phyloP scores from a whole-genome alignment of 345 rosid genomes.

The Dimocarpus longan region DNA sequence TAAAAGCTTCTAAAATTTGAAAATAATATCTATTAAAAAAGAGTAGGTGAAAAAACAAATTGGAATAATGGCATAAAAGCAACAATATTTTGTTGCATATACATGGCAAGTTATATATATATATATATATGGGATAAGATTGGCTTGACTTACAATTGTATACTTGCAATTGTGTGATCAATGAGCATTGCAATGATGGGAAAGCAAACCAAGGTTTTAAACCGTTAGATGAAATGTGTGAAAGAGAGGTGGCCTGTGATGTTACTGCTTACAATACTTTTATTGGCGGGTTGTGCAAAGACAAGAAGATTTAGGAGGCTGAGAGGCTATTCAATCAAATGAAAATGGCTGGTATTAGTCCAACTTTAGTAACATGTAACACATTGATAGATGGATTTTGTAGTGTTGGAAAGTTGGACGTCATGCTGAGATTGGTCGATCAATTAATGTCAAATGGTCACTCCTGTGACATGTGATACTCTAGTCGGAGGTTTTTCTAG shows the following conservation, averaged over 20 bases:
- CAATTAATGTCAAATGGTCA: conserved; percentile 56
- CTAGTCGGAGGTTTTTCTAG: conserved; percentile 57
- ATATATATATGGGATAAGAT: too few relatives aligned
- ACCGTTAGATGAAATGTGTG: conserved; percentile 81
- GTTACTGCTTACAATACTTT: conserved; percentile 65
- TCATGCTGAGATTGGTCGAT: conserved; percentile 50
- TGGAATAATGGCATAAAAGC: too few relatives aligned
- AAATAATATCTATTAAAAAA: too few relatives aligned
- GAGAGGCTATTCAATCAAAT: conserved; percentile 48
- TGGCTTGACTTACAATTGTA: conserved; percentile 20
- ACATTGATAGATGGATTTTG: conserved; percentile 67
- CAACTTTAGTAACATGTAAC: conserved; percentile 63
- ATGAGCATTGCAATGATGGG: conserved; percentile 53
- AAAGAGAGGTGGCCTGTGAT: conserved; percentile 54
- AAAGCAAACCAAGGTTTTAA: conserved; percentile 42
- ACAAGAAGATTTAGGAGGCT: conserved; percentile 51
- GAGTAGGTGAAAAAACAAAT: too few relatives aligned
- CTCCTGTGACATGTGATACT: conserved; percentile 61
- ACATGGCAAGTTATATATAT: too few relatives aligned
- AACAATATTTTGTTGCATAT: too few relatives aligned
- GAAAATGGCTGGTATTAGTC: conserved; percentile 52
- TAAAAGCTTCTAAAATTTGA: too few relatives aligned
- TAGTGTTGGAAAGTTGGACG: conserved; percentile 39
- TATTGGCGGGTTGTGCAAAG: conserved; percentile 55
- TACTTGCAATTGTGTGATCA: conserved; percentile 65